These are phyloP conservation scores for Celoporthe dispersa DNA, from an alignment of 2,329 filamentous ascomycete genomes.

Conservation along the genomic window DNA sequence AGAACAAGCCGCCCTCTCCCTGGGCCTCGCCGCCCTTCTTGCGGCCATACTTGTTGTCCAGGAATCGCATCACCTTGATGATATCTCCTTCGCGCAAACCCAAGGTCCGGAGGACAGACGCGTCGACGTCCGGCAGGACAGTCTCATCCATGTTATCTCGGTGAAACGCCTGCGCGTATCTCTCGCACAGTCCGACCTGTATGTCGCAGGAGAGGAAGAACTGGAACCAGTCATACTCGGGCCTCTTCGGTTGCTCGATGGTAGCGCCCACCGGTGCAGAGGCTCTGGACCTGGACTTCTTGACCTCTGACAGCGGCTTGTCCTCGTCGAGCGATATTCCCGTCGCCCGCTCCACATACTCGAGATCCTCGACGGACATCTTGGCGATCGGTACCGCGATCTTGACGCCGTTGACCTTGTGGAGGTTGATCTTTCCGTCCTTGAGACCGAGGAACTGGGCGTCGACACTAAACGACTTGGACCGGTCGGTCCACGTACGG, in stretches of 20 bases:
- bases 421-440: conserved; percentile 95
- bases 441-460: conserved; percentile 94
- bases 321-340: conserved; percentile 91
- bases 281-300: conserved; percentile 51
- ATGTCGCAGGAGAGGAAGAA: conserved; percentile 96
- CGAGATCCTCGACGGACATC: conserved; percentile 93
- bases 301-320: conserved; percentile 87
- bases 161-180: conserved; percentile 87
- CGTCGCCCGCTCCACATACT: conserved; percentile 90
- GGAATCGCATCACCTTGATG: conserved; percentile 86
- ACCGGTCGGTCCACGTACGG: conserved; percentile 92
- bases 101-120: conserved; percentile 79
- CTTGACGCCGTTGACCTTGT: conserved; percentile 97
- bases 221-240: conserved; percentile 97
- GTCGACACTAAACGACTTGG: conserved; percentile 95
- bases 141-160: conserved; percentile 97
- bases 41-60: conserved; percentile 81
- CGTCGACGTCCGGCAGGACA: conserved; percentile 86
- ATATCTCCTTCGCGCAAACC: conserved; percentile 97
- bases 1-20: conserved; percentile 72
- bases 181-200: conserved; percentile 88
- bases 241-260: conserved; percentile 63
- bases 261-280: conserved; percentile 59
- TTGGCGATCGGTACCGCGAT: conserved; percentile 95
- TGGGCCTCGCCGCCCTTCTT: conserved; percentile 60